Percentiles rank a stretch among this genome's conserved stretches.
Evolutionary conservation across 306 rosid species (phyloP).

Genomic region (Cucurbita pepo): DNA sequence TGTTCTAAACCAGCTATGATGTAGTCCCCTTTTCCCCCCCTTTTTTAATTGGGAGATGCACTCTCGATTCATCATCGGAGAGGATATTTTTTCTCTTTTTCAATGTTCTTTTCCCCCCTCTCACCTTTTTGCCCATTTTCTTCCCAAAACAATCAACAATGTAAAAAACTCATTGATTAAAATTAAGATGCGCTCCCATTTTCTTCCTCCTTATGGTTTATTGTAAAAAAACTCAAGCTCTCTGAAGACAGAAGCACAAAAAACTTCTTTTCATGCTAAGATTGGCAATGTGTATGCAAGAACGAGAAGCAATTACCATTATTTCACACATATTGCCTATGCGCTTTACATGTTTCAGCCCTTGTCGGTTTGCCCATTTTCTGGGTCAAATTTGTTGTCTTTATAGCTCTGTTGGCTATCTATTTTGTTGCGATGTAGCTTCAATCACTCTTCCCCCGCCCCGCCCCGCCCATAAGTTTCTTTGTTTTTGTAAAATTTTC

Average conservation of each 20-base stretch:
- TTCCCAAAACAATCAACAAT: constrained; percentile 15
- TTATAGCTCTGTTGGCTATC: neutral
- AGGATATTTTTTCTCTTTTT: neutral
- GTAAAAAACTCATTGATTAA: constrained; percentile 20
- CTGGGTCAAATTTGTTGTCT: neutral
- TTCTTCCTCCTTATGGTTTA: neutral
- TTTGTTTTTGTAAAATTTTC: neutral
- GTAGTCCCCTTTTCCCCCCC: neutral
- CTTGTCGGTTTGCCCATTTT: constrained; percentile 1
- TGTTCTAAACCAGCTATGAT: neutral
- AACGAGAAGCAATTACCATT: neutral
- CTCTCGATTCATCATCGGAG: neutral
- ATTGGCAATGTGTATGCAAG: neutral
- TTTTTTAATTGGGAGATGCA: neutral
- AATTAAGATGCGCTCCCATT: neutral
- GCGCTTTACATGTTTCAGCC: neutral
- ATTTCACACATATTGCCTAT: neutral
- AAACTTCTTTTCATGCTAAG: neutral
- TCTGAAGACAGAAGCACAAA: neutral
- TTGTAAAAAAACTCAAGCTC: too few species aligned
- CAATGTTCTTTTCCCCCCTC: neutral
- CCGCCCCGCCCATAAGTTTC: neutral
- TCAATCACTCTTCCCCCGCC: neutral
- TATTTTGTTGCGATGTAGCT: neutral
- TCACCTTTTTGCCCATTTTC: neutral